phyloP scores from a whole-genome alignment of 2,329 filamentous ascomycete species.

The Clonostachys chloroleuca region DNA sequence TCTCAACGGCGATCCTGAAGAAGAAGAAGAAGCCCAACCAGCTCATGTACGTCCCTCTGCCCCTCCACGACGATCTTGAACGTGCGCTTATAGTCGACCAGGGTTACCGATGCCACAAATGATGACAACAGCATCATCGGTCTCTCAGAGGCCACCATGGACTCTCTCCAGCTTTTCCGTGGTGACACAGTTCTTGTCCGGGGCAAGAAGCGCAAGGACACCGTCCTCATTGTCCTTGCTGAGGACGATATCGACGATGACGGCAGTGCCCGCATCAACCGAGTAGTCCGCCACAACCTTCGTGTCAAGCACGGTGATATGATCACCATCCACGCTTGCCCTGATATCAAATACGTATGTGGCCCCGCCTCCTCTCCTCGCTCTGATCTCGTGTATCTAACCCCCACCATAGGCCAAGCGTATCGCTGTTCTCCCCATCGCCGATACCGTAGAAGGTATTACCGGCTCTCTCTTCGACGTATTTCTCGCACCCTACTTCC shows the following conservation, averaged over 20 bases:
- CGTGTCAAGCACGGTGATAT: conserved; percentile 98
- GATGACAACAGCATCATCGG: conserved; percentile 99
- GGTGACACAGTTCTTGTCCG: conserved; percentile 97
- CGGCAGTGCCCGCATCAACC: conserved; percentile 94
- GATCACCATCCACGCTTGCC: conserved; percentile 94
- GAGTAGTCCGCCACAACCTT: conserved; percentile 96
- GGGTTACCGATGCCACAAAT: conserved; percentile 96
- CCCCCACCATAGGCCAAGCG: conserved; percentile 74
- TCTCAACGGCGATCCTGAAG: conserved; percentile 93
- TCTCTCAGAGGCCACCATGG: conserved; percentile 98
- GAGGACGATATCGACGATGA: conserved; percentile 99
- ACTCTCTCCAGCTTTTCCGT: conserved; percentile 95
- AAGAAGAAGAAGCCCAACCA: conserved; percentile 99
- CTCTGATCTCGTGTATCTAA: conserved; percentile 7
- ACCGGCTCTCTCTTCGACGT: conserved; percentile 98
- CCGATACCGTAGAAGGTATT: conserved; percentile 95
- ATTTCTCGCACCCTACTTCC: conserved; percentile 99
- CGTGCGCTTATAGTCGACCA: conserved; percentile 29
- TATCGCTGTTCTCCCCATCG: conserved; percentile 95
- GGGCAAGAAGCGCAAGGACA: conserved; percentile 99
- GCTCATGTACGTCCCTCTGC: conserved; percentile 67
- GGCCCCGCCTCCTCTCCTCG: not conserved
- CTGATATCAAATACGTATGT: conserved; percentile 99
- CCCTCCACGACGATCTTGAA: not conserved
- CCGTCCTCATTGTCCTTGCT: conserved; percentile 92